Evolutionary conservation across 352 stramenopile genomes (phyloP).

Genomic region (Phytophthora chlamydospora): DNA sequence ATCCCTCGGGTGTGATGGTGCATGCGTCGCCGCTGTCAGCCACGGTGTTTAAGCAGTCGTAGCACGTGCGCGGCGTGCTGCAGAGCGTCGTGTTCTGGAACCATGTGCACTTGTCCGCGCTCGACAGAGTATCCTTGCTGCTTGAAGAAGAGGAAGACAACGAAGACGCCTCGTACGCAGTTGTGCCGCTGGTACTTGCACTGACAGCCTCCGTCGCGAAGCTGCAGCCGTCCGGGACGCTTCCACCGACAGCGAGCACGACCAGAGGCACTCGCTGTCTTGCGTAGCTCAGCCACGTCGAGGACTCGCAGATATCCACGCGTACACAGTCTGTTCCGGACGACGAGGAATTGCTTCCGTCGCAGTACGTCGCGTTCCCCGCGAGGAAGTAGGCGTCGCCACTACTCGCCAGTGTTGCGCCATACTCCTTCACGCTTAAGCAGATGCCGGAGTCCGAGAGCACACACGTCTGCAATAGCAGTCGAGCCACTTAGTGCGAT

Average conservation of each 20-base stretch:
- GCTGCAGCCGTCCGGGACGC: slow-evolving; percentile 22
- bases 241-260: slow-evolving; percentile 14
- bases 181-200: slow-evolving; percentile 15
- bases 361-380: slow-evolving; percentile 26
- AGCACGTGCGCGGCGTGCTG: slow-evolving; percentile 39
- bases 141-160: slow-evolving; percentile 5
- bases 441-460: slow-evolving; percentile 33
- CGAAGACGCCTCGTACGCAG: not conserved
- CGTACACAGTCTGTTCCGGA: slow-evolving; percentile 40
- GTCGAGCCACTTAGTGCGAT: not conserved
- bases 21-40: slow-evolving; percentile 35
- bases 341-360: slow-evolving; percentile 1
- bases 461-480: slow-evolving; percentile 26
- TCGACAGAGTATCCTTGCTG: slow-evolving; percentile 28
- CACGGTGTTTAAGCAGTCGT: slow-evolving; percentile 43
- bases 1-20: slow-evolving; percentile 42
- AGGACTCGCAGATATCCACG: slow-evolving; percentile 39
- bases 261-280: slow-evolving; percentile 24
- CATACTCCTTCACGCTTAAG: slow-evolving; percentile 12
- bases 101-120: slow-evolving; percentile 49
- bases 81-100: slow-evolving; percentile 36
- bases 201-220: slow-evolving; percentile 22
- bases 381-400: slow-evolving; percentile 17
- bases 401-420: slow-evolving; percentile 4
- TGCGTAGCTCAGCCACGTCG: slow-evolving; percentile 37